A percentile compares a stretch with the other conserved stretches of the same genome.
These are phyloP conservation scores for Dactylis glomerata DNA, from an alignment of 176 grass and related monocot genomes.

Conservation along the genomic window DNA sequence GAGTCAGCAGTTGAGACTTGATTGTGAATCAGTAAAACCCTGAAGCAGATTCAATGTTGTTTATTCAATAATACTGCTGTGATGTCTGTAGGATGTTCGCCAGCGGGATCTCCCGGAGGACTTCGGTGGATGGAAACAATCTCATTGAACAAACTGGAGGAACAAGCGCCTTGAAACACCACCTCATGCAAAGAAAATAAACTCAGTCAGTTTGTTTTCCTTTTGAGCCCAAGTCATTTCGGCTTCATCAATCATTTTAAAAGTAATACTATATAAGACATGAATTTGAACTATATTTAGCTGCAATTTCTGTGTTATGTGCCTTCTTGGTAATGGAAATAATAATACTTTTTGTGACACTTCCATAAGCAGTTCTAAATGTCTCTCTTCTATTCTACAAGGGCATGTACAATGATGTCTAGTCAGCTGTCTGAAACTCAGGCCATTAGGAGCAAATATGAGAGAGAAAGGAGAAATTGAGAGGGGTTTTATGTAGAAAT, in stretches of 20 bases:
- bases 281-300: conserved; percentile 20
- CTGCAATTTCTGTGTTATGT: neutral
- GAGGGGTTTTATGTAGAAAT: neutral
- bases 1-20: neutral
- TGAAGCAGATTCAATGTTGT: neutral
- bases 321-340: neutral
- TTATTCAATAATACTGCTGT: conserved; percentile 12
- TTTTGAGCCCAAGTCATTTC: conserved; percentile 4
- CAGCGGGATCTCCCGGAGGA: conserved; percentile 40
- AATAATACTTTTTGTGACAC: neutral
- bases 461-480: neutral
- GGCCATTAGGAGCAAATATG: neutral
- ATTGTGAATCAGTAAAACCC: neutral
- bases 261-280: neutral
- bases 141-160: conserved; percentile 25
- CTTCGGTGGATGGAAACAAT: conserved; percentile 63
- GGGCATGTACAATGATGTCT: neutral
- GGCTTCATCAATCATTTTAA: neutral
- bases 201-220: neutral
- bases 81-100: conserved; percentile 42
- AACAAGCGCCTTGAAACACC: neutral
- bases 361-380: neutral
- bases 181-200: neutral
- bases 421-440: neutral
- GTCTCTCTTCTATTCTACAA: neutral